Percentiles rank a stretch among this genome's conserved stretches.
Evolutionary conservation across 2,329 filamentous ascomycete genomes (phyloP).

Genomic region (Pseudogymnoascus sp.): DNA sequence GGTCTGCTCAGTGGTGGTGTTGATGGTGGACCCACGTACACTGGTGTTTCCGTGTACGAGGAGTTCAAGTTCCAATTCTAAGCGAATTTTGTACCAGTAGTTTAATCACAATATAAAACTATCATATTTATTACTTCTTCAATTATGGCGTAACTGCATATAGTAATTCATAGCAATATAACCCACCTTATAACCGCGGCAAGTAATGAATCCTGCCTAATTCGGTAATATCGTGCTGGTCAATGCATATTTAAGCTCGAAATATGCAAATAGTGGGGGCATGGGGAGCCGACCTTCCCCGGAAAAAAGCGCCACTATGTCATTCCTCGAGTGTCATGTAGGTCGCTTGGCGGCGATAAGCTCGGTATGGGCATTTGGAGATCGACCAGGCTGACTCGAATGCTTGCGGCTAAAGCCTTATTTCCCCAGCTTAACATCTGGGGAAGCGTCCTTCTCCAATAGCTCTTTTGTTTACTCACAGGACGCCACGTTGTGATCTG

Average conservation of each 20-base stretch:
- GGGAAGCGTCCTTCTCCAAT: not conserved
- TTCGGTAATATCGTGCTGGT: not conserved
- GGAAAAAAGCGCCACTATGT: not conserved
- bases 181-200: not conserved
- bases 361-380: not conserved
- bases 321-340: not conserved
- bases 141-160: not conserved
- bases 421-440: not conserved
- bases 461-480: not conserved
- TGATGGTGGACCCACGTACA: not conserved
- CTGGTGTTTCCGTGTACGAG: not conserved
- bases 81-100: not conserved
- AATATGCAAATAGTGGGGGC: not conserved
- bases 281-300: not conserved
- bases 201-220: not conserved
- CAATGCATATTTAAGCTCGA: conserved; percentile 2
- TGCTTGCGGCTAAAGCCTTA: not conserved
- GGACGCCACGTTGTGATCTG: not conserved
- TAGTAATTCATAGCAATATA: not conserved
- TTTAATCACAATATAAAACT: not conserved
- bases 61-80: conserved; percentile 4
- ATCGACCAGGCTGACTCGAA: not conserved
- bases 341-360: not conserved
- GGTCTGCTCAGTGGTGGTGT: not conserved
- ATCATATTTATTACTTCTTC: not conserved